Base-by-base conservation (phyloP, 2,329 filamentous ascomycete species). In the Penicillium corylophilum region DNA sequence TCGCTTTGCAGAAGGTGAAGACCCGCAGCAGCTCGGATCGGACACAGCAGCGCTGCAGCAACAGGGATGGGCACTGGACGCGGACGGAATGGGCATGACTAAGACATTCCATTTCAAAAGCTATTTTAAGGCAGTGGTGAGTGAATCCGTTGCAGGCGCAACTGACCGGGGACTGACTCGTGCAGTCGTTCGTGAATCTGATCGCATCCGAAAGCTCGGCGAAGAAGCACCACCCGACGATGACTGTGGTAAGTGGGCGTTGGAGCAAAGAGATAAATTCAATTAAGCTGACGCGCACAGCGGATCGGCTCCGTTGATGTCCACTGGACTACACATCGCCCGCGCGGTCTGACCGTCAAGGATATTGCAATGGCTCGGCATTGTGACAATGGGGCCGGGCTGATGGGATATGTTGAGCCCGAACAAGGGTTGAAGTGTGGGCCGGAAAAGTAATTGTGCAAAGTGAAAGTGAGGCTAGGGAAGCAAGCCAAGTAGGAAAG, bases 271-370 rank as follows among this genome's bases (percentile, higher is more conserved):
- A 44, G 20, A 41, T 29, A 26, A 46, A 40, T 44, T 49, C 35
- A 52, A 45, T 31, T 15, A 18, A 29, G 43, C 53, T 65, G 28
- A 59, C 26, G 18, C 26, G 46, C 15, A 4, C 46, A 71, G 69
- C 61, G 68, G 42, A 62, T 71, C 53, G 69, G 69, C 6, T 70
- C 68, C 2, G 69, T 73, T 33, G 65, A 70, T 53, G 60, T 72
- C 47, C 65, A 71, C 60, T 74, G 71, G 71, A 73, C 71, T 15
- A 74, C 71, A 38, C 71, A 74, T 61, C 56, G 59, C 18, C 71
- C 71, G 6, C 69, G 65, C n/a, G 71, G 71, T 22, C 63, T 74
- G 22, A 68, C 70, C 9, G 52, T 62, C 24, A 72, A 73, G 52
- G 71, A 74, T 50, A 58, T 68, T 26, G 54, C 56, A 3, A 68